Base-by-base conservation (phyloP, 768 basidiomycete species). In the Hericium coralloides region DNA sequence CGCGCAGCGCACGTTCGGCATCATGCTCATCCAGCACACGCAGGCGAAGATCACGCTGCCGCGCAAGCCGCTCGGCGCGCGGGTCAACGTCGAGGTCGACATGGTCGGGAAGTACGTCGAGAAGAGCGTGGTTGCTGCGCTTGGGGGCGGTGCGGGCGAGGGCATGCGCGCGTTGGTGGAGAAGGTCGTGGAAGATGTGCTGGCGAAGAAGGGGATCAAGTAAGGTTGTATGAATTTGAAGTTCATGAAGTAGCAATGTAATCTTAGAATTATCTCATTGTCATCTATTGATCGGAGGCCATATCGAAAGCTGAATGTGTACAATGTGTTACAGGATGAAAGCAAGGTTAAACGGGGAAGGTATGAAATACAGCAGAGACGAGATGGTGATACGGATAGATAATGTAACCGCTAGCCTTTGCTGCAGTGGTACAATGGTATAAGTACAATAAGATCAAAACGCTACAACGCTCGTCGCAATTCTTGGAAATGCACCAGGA, bases 1-100 rank as follows among this genome's bases (percentile, higher is more conserved):
- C 68, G 60, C 64, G 23, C 65, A 75, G 58, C 69, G 81, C 39
- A 81, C 73, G 45, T 95, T 98, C 66, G 84, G 85, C 37, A 80
- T 99, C 53, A 98, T 98, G 95, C 81, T 99, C 62, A 95, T 99
- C 71, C 82, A 82, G 64, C 95, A 98, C 71, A 95, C 92, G 12
- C 95, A 97, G 67, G 74, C 84, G 64, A 92, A 86, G 71, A 86
- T 98, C 57, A 87, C 90, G 2, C 76, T 99, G 53, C 79, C 79
- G 39, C 78, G 72, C 59, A 99, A 98, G 70, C 62, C 64, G 2
- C 68, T 88, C 1, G 95, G 94, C 0, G 80, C 81, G 49, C 87
- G 79, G 64, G 94, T 98, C 53, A 99, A 99, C 66, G 80, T 99
- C 58, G 97, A 99, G 74, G 93, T 87, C 47, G 93, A 97, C 68